Conservation (phyloP, 1,284 basidiomycete genomes). For the Paramarasmius palmivorus region DNA sequence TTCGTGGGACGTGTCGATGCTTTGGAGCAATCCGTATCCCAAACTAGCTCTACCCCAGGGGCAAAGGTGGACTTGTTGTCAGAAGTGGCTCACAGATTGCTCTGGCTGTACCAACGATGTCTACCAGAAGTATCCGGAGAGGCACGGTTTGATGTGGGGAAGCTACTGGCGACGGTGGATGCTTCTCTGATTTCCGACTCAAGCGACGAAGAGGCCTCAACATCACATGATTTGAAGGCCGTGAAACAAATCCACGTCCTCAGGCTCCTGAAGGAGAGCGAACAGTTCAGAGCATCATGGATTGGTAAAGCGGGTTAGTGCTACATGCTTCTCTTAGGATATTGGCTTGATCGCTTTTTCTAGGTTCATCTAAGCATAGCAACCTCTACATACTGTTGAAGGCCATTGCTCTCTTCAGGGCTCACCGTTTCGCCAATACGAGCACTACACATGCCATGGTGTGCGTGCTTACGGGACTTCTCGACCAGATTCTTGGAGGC, state of each 20-base stretch:
- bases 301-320: constrained; percentile 64
- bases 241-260: constrained; percentile 80
- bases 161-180: constrained; percentile 51
- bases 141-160: constrained; percentile 84
- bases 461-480: constrained; percentile 53
- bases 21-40: neutral
- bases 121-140: constrained; percentile 77
- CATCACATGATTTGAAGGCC: constrained; percentile 50
- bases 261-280: constrained; percentile 67
- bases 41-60: constrained; percentile 15
- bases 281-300: constrained; percentile 69
- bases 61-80: constrained; percentile 61
- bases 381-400: constrained; percentile 71
- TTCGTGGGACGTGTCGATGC: constrained; percentile 58
- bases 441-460: constrained; percentile 48
- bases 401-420: constrained; percentile 51
- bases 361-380: constrained; percentile 47
- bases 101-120: constrained; percentile 83
- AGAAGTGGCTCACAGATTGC: constrained; percentile 77
- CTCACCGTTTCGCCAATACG: neutral
- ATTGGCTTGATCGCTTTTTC: neutral
- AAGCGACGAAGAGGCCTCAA: constrained; percentile 20
- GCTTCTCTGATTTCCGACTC: constrained; percentile 14
- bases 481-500: constrained; percentile 61
- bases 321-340: neutral